Base-by-base conservation (phyloP, 1,284 basidiomycete genomes). In the Mycosarcoma mackinlayi region DNA sequence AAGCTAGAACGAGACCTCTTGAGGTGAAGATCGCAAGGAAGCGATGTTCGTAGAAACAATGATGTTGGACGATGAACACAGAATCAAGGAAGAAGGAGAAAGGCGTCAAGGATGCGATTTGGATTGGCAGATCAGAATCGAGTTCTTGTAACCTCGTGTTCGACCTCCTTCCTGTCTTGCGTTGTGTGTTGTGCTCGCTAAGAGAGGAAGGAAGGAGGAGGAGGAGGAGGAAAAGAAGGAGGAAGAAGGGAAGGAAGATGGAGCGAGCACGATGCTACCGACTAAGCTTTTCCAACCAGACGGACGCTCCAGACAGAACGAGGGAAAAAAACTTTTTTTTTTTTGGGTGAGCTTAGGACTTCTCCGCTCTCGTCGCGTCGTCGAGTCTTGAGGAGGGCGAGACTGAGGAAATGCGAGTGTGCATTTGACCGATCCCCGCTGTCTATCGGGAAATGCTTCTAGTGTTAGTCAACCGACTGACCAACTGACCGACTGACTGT, bases 141-240 rank as follows among this genome's bases (percentile, higher is more conserved):
- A 59, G 59, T 69, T 63, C 60, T 70, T 64, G 61, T n/a, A 51
- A 60, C 61, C 67, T 70, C 67, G 67, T 64, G n/a, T 64, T 38
- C 61, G 67, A 70, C 67, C 59, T 71, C 68, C 68, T 71, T 71
- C 63, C 63, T 66, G 61, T 71, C 68, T 71, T 71, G 68, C 62
- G 62, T 51, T 40, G 39, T 65, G 56, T 52, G 40, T 45, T 64
- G 68, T 65, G 68, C 63, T 71, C 68, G 68, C 62, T 71, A 46
- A 60, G 61, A 71, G 56, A 71, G 60, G 59, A 68, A 68, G 69
- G 62, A 58, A 64, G 68, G 65, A 67, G 60, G 60, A 68, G 35
- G 38, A 35, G 50, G 34, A 33, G 51, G 53, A 57, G 59, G 54
- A 54, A 42, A 61, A 63, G 61, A 68, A 72, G 57, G 52, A 68